These are phyloP conservation scores for Colletotrichum melonis DNA, from an alignment of 2,329 filamentous ascomycete genomes.

Conservation along the genomic window DNA sequence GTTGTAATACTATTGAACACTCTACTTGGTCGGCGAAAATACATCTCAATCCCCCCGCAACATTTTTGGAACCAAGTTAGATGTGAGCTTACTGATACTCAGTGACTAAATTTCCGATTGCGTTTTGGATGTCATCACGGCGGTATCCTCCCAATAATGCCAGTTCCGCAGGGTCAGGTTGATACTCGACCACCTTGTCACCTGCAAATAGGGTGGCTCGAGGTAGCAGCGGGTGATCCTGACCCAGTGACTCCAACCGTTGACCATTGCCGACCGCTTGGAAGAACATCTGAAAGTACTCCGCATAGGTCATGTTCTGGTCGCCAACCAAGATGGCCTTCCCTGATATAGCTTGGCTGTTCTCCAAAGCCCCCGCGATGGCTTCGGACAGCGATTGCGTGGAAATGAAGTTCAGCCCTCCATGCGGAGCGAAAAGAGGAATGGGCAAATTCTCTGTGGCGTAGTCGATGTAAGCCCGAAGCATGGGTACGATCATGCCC, in stretches of 20 bases:
- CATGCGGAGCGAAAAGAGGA: neutral
- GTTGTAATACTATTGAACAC: too few relatives aligned
- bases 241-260: neutral
- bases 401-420: slow-evolving; percentile 25
- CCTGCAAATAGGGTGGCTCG: neutral
- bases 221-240: slow-evolving; percentile 28
- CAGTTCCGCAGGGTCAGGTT: slow-evolving; percentile 13
- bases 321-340: slow-evolving; percentile 14
- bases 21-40: too few relatives aligned
- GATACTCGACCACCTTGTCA: slow-evolving; percentile 1
- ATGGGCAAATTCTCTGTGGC: slow-evolving; percentile 8
- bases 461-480: slow-evolving; percentile 16
- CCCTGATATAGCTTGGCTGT: neutral
- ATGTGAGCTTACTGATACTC: too few relatives aligned
- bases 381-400: slow-evolving; percentile 19
- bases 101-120: neutral
- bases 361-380: slow-evolving; percentile 3
- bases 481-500: slow-evolving; percentile 4
- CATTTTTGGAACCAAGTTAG: neutral
- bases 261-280: neutral
- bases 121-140: slow-evolving; percentile 1
- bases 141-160: slow-evolving; percentile 3
- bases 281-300: slow-evolving; percentile 26
- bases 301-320: slow-evolving; percentile 12
- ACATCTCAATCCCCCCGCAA: neutral